A percentile compares a stretch with the other conserved stretches of the same genome.
Evolutionary conservation across 2,329 filamentous ascomycete genomes (phyloP).

Genomic region (Cercospora beticola): DNA sequence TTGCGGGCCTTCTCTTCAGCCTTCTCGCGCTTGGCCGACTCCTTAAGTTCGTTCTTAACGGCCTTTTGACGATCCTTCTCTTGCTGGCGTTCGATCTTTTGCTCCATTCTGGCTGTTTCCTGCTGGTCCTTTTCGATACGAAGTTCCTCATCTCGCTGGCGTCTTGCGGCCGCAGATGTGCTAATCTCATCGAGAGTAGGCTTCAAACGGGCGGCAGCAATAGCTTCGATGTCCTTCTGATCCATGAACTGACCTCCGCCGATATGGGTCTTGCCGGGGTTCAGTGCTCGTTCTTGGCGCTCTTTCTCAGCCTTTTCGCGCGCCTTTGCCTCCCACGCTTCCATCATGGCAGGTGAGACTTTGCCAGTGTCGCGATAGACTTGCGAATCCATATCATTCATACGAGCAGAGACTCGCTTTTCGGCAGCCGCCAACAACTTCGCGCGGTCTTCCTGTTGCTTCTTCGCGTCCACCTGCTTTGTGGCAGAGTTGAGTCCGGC

Average conservation of each 20-base stretch:
- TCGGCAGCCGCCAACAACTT: constrained; percentile 75
- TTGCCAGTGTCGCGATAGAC: constrained; percentile 75
- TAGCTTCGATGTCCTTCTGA: constrained; percentile 72
- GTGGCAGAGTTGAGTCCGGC: constrained; percentile 69
- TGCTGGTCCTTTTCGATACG: constrained; percentile 64
- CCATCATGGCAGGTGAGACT: constrained; percentile 65
- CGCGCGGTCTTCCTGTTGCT: constrained; percentile 72
- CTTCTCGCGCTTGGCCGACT: constrained; percentile 47
- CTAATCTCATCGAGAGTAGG: constrained; percentile 84
- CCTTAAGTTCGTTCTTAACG: constrained; percentile 59
- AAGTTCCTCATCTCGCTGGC: constrained; percentile 63
- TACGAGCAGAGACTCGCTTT: constrained; percentile 76
- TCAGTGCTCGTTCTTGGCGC: constrained; percentile 59
- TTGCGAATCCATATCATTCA: constrained; percentile 79
- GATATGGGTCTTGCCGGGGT: constrained; percentile 63
- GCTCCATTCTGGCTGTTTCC: constrained; percentile 58
- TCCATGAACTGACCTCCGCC: constrained; percentile 81
- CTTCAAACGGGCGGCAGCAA: constrained; percentile 74
- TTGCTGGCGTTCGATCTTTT: constrained; percentile 52
- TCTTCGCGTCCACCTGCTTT: constrained; percentile 68
- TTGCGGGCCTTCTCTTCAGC: constrained; percentile 53
- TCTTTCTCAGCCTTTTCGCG: constrained; percentile 66
- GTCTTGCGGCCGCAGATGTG: constrained; percentile 70
- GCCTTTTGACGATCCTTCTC: constrained; percentile 49
- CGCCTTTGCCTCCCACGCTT: constrained; percentile 78